Base-by-base conservation (phyloP, 2,329 filamentous ascomycete species). In the Annulohypoxylon truncatum region DNA sequence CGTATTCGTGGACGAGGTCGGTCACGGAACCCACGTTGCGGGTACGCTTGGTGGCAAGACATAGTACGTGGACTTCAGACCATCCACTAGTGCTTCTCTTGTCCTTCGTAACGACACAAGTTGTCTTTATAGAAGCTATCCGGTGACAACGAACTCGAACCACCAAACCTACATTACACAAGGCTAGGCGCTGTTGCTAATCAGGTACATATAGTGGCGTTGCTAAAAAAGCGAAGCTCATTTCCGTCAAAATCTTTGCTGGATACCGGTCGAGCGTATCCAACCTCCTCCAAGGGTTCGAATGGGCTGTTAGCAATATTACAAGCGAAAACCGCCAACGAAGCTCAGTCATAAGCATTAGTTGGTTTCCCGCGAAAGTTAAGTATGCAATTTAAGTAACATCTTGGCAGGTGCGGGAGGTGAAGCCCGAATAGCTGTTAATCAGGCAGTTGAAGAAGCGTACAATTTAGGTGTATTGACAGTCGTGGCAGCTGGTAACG, bases 401-500 rank as follows among this genome's bases (percentile, higher is more conserved):
- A 18, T 38, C 35, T 38, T 8, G 7, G 4, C n/a, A 38, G 35
- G 35, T 22, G 59, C 50, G 1, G 60, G 56, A 13, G 48, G 35
- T 3, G 33, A 26, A 8, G 33, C 12, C 26, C 15, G 76, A 18
- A 69, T 69, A 26, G 71, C 80, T 35, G 75, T 82, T 69, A 86
- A 86, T 77, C 70, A 69, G 15, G 82, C 83, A 48, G 78, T 87
- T 22, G 76, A 81, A 10, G 76, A 74, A 20, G 82, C 82, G 24
- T 82, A 80, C 71, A 68, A 70, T 12, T 67, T 71, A 1, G 85
- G 85, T 15, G 75, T 88, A 28, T 78, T 85, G 22, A 80, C 82
- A 1, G 80, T 84, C 26, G 83, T 84, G 0, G 83, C 85, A 6
- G 85, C 85, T 15, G 85, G 86, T 12, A 87, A 87, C 72, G 75